A percentile compares a stretch with the other conserved stretches of the same genome.
These are phyloP conservation scores for Alternaria arbusti DNA, from an alignment of 2,329 filamentous ascomycete genomes.

Conservation along the genomic window DNA sequence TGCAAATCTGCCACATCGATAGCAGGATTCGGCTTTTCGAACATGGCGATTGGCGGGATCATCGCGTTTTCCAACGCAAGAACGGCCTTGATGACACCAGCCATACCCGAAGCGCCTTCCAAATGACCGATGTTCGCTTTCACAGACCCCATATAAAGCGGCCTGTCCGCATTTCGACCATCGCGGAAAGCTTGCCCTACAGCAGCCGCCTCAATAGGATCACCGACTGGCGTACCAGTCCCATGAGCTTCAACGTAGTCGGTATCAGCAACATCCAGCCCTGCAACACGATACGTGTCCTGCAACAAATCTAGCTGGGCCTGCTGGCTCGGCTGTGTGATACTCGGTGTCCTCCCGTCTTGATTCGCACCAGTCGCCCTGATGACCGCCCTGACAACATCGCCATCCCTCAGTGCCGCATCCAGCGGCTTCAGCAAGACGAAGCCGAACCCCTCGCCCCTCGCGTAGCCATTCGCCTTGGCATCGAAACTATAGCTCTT, in stretches of 20 bases:
- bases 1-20: conserved; percentile 13
- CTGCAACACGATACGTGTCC: conserved; percentile 5
- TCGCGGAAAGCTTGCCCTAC: conserved; percentile 10
- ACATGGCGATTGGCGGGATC: conserved; percentile 33
- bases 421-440: conserved; percentile 56
- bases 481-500: conserved; percentile 1
- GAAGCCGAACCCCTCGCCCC: conserved; percentile 66
- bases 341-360: conserved; percentile 10
- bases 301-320: conserved; percentile 38
- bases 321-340: conserved; percentile 50
- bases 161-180: not conserved
- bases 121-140: conserved; percentile 33
- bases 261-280: conserved; percentile 1
- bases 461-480: conserved; percentile 65
- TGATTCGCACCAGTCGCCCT: conserved; percentile 23
- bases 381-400: conserved; percentile 31
- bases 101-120: conserved; percentile 24
- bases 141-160: conserved; percentile 17
- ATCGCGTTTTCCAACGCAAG: conserved; percentile 41
- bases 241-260: conserved; percentile 21
- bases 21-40: conserved; percentile 21
- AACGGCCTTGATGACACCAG: conserved; percentile 31
- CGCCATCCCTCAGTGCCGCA: conserved; percentile 11
- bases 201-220: conserved; percentile 12
- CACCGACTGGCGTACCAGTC: conserved; percentile 10